phyloP scores from a whole-genome alignment of 2,329 filamentous ascomycete species.

The Hymenoscyphus albidus region DNA sequence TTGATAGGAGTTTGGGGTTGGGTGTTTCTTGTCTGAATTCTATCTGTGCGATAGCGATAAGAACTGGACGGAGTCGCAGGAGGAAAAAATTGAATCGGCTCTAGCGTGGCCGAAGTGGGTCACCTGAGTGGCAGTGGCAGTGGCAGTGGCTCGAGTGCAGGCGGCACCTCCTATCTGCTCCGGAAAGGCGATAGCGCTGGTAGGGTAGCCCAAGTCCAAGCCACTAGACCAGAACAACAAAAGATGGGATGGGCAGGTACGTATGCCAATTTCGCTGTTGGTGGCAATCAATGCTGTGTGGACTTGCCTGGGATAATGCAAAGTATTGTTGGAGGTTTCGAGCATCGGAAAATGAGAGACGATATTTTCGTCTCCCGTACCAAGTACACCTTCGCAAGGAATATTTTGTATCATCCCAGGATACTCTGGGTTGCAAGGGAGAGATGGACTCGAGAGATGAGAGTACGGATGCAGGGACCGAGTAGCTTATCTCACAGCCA shows the following conservation, averaged over 20 bases:
- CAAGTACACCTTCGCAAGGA: no score
- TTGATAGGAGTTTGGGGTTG: constrained; percentile 30
- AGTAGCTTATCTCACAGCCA: not conserved
- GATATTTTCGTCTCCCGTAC: no score
- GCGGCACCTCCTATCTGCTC: not conserved
- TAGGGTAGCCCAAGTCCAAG: not conserved
- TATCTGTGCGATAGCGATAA: constrained; percentile 7
- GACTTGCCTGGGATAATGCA: no score
- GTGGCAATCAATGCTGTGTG: no score
- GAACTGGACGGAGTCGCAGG: not conserved
- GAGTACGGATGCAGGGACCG: not conserved
- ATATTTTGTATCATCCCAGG: no score
- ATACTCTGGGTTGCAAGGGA: no score
- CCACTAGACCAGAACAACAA: not conserved
- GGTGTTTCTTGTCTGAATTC: not conserved
- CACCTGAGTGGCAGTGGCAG: no score
- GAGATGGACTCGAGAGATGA: not conserved
- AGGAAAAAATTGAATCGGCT: not conserved
- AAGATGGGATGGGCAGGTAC: not conserved
- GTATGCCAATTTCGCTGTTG: no score
- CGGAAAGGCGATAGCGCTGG: not conserved
- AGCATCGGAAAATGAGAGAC: no score
- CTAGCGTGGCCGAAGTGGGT: no score
- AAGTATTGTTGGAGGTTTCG: no score
- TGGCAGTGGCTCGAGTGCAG: no score